phyloP scores from a whole-genome alignment of 805 yeast genomes.

The Candida chilensis region DNA sequence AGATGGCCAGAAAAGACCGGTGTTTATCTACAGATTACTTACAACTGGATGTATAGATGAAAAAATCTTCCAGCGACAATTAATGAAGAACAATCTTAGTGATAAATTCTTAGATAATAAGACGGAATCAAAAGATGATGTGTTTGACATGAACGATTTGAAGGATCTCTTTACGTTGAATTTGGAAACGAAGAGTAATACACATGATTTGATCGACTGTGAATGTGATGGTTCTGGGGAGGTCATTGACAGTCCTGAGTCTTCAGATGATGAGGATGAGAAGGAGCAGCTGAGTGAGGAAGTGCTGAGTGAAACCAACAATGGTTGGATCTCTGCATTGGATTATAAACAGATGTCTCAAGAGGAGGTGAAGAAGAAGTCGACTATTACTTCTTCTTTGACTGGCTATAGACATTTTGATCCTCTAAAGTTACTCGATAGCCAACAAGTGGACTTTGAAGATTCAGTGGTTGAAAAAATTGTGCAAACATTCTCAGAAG shows the following conservation, averaged over 20 bases:
- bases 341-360: constrained; percentile 24
- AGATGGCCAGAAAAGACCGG: constrained; percentile 81
- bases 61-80: constrained; percentile 85
- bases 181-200: constrained; percentile 44
- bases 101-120: constrained; percentile 42
- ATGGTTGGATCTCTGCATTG: constrained; percentile 52
- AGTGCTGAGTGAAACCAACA: constrained; percentile 4
- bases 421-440: constrained; percentile 27
- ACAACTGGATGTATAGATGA: constrained; percentile 92
- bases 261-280: constrained; percentile 9
- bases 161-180: constrained; percentile 65
- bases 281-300: not conserved
- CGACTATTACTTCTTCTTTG: constrained; percentile 48
- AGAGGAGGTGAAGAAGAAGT: constrained; percentile 20
- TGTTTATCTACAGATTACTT: constrained; percentile 71
- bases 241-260: constrained; percentile 10
- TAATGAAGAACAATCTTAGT: constrained; percentile 74
- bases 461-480: constrained; percentile 1
- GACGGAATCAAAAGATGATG: constrained; percentile 40
- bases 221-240: constrained; percentile 48
- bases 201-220: constrained; percentile 72
- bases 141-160: constrained; percentile 62
- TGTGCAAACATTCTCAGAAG: not conserved
- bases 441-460: no score
- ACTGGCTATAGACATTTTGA: constrained; percentile 55